phyloP scores from a whole-genome alignment of 23 red algal genomes.

The Gracilaria domingensis region DNA sequence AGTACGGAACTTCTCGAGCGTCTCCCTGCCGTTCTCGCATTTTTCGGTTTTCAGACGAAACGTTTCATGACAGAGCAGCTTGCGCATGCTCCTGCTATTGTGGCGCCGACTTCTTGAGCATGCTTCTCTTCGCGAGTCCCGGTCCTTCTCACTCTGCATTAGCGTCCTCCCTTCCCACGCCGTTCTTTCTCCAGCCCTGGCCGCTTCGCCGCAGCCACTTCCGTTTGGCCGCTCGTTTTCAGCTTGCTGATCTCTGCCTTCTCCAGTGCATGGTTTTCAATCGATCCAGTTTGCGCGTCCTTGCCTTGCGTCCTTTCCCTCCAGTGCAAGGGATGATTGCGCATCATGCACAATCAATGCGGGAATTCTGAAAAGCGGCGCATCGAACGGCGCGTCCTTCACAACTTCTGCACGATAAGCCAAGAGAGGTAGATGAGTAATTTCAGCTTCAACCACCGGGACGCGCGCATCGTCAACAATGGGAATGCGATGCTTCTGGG shows the following conservation, averaged over 20 bases:
- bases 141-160: conserved; percentile 7
- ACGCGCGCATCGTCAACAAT: conserved; percentile 40
- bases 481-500: background rate
- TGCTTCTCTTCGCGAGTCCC: conserved; percentile 23
- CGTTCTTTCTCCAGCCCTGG: conserved; percentile 20
- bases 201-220: conserved; percentile 1
- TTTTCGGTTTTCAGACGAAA: conserved; percentile 56
- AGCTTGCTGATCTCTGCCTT: conserved; percentile 58
- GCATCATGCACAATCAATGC: conserved; percentile 52
- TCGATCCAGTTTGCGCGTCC: conserved; percentile 33
- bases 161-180: background rate
- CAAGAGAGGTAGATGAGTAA: conserved; percentile 57
- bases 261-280: conserved; percentile 55
- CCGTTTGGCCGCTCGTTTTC: conserved; percentile 32
- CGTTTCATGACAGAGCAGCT: conserved; percentile 61
- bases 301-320: conserved; percentile 48
- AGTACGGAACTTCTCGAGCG: background rate
- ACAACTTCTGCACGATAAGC: conserved; percentile 35
- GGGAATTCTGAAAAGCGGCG: conserved; percentile 19
- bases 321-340: conserved; percentile 47
- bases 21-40: background rate
- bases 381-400: conserved; percentile 10
- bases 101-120: conserved; percentile 34
- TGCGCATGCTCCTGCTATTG: conserved; percentile 41
- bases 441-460: conserved; percentile 62